phyloP scores from a whole-genome alignment of 306 rosid species.

The Pyrus communis region DNA sequence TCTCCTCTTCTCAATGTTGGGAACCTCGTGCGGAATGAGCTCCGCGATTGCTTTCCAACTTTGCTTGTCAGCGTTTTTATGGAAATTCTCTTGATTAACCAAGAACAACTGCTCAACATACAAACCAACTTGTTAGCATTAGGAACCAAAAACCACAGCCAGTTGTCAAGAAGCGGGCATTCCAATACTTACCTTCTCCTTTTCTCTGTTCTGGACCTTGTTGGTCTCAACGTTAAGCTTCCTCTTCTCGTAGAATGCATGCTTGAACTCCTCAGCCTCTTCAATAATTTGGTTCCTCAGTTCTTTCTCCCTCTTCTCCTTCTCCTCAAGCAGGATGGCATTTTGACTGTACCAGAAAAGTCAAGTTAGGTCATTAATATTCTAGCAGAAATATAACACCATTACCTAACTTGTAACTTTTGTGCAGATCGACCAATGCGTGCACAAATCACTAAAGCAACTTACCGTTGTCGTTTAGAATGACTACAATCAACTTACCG shows the following conservation, averaged over 20 bases:
- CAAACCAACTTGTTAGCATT: not conserved
- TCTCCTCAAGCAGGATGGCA: constrained; percentile 79
- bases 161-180: not conserved
- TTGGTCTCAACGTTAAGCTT: constrained; percentile 84
- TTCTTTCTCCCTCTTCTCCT: constrained; percentile 93
- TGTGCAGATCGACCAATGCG: not conserved
- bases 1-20: constrained; percentile 85
- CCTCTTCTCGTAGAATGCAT: constrained; percentile 86
- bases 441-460: not conserved
- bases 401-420: not conserved
- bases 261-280: constrained; percentile 87
- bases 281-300: constrained; percentile 77
- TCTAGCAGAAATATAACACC: not conserved
- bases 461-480: not conserved
- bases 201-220: constrained; percentile 82
- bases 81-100: constrained; percentile 93
- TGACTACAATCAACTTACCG: too few relatives aligned
- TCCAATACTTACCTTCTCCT: constrained; percentile 64
- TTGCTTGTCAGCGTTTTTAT: constrained; percentile 92
- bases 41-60: constrained; percentile 96
- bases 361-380: constrained; percentile 3
- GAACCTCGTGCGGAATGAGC: constrained; percentile 89
- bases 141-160: not conserved
- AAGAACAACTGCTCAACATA: constrained; percentile 47
- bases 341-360: constrained; percentile 60